These are phyloP conservation scores for Mrakiaceae sp. DNA, from an alignment of 1,284 basidiomycete species.

Conservation along the genomic window DNA sequence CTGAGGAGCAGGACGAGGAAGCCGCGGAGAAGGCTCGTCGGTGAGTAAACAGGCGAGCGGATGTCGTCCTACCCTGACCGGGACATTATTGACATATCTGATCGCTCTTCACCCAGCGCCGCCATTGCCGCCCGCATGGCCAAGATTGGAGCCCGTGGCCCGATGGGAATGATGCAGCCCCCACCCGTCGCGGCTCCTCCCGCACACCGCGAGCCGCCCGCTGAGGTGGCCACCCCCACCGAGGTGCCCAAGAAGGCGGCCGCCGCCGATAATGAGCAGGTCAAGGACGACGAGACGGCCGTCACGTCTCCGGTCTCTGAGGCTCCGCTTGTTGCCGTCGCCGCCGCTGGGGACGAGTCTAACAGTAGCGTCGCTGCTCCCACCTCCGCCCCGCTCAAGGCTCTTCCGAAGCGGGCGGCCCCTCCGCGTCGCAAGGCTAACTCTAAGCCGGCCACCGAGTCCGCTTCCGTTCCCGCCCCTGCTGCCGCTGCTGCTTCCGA, in stretches of 20 bases:
- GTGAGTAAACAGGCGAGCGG: neutral
- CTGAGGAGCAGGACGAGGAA: slow-evolving; percentile 28
- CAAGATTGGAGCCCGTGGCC: slow-evolving; percentile 36
- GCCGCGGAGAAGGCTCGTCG: slow-evolving; percentile 34
- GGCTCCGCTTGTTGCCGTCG: neutral
- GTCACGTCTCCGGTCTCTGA: neutral
- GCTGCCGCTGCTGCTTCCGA: neutral
- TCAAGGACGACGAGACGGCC: neutral
- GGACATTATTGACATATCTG: too few species aligned
- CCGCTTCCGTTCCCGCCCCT: neutral
- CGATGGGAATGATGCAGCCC: slow-evolving; percentile 31
- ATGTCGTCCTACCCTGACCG: too few species aligned
- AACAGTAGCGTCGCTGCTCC: slow-evolving; percentile 16
- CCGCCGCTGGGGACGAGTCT: neutral
- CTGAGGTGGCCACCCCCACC: neutral
- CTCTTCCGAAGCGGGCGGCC: slow-evolving; percentile 20
- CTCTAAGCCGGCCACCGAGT: neutral
- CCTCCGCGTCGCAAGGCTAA: slow-evolving; percentile 17
- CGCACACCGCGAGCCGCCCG: slow-evolving; percentile 15
- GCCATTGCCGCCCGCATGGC: slow-evolving; percentile 41
- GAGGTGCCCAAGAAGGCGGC: neutral
- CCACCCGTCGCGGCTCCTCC: slow-evolving; percentile 6
- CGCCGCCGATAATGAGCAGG: neutral
- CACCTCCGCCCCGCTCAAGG: slow-evolving; percentile 21
- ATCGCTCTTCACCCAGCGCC: slow-evolving; percentile 20